Evolutionary conservation across 768 basidiomycete genomes (phyloP).

Genomic region (Mycena olivaceomarginata): DNA sequence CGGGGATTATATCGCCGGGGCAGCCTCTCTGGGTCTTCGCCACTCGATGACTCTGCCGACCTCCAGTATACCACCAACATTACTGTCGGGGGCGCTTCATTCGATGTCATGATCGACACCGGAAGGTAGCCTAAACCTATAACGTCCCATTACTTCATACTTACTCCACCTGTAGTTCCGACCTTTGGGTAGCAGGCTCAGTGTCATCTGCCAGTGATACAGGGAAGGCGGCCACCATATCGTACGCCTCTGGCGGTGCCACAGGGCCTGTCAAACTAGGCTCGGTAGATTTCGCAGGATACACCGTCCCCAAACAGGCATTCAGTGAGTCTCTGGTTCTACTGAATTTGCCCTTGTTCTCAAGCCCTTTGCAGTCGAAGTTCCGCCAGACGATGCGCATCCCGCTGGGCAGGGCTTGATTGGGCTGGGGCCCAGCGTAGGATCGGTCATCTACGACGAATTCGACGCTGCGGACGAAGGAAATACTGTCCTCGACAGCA

Average conservation of each 20-base stretch:
- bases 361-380: slow-evolving; percentile 49
- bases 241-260: slow-evolving; percentile 83
- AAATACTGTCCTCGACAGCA: slow-evolving; percentile 77
- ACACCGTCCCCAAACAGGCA: slow-evolving; percentile 78
- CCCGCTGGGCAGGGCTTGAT: slow-evolving; percentile 84
- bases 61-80: slow-evolving; percentile 84
- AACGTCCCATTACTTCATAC: not conserved
- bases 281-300: slow-evolving; percentile 71
- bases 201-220: slow-evolving; percentile 72
- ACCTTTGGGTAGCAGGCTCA: slow-evolving; percentile 80
- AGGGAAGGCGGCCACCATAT: slow-evolving; percentile 72
- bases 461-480: slow-evolving; percentile 66
- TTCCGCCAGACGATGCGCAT: slow-evolving; percentile 74
- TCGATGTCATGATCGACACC: slow-evolving; percentile 84
- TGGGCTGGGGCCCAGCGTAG: slow-evolving; percentile 87
- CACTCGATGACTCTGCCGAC: slow-evolving; percentile 81
- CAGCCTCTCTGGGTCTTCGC: slow-evolving; percentile 55
- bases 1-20: slow-evolving; percentile 48
- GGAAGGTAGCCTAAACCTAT: slow-evolving; percentile 73
- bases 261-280: slow-evolving; percentile 76
- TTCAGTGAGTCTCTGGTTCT: slow-evolving; percentile 68
- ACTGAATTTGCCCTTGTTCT: not conserved
- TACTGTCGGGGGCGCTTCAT: slow-evolving; percentile 74
- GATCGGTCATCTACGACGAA: slow-evolving; percentile 77
- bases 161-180: slow-evolving; percentile 69